These are phyloP conservation scores for Aspergillus clavatus DNA, from an alignment of 2,329 filamentous ascomycete species.

Conservation along the genomic window DNA sequence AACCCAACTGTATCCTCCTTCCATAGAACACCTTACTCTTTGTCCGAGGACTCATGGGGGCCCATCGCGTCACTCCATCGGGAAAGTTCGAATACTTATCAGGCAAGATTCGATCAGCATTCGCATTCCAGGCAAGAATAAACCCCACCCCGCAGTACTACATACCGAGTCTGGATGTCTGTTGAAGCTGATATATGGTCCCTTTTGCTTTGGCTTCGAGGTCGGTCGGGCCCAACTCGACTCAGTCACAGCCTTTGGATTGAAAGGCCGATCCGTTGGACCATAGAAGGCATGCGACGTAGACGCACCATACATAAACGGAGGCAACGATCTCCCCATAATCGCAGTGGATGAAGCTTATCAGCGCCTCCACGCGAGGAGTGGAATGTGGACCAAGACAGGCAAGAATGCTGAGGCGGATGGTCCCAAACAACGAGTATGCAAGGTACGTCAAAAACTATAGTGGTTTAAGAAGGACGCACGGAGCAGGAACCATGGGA, in stretches of 20 bases:
- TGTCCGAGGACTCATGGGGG: slow-evolving; percentile 63
- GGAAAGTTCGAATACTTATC: slow-evolving; percentile 51
- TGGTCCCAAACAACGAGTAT: slow-evolving; percentile 16
- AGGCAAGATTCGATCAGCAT: slow-evolving; percentile 5
- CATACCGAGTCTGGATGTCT: slow-evolving; percentile 73
- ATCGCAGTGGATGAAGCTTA: slow-evolving; percentile 25
- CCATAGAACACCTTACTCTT: slow-evolving; percentile 67
- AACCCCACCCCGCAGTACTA: no score
- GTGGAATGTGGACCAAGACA: slow-evolving; percentile 23
- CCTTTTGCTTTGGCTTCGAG: slow-evolving; percentile 61
- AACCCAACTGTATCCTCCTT: slow-evolving; percentile 62
- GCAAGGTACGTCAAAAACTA: neutral
- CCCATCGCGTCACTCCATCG: slow-evolving; percentile 57
- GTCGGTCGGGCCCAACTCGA: slow-evolving; percentile 65
- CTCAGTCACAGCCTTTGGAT: slow-evolving; percentile 79
- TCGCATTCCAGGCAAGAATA: neutral
- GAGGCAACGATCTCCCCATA: slow-evolving; percentile 55
- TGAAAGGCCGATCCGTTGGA: slow-evolving; percentile 58
- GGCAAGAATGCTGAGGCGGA: slow-evolving; percentile 20
- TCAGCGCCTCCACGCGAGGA: slow-evolving; percentile 32
- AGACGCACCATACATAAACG: slow-evolving; percentile 67
- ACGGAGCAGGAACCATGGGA: slow-evolving; percentile 9
- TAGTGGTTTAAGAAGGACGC: slow-evolving; percentile 1
- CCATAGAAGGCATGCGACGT: slow-evolving; percentile 50
- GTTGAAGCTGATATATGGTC: slow-evolving; percentile 77